A percentile compares a stretch with the other conserved stretches of the same genome.
phyloP scores from a whole-genome alignment of 139 green algal genomes.

The Eudorina sp. region DNA sequence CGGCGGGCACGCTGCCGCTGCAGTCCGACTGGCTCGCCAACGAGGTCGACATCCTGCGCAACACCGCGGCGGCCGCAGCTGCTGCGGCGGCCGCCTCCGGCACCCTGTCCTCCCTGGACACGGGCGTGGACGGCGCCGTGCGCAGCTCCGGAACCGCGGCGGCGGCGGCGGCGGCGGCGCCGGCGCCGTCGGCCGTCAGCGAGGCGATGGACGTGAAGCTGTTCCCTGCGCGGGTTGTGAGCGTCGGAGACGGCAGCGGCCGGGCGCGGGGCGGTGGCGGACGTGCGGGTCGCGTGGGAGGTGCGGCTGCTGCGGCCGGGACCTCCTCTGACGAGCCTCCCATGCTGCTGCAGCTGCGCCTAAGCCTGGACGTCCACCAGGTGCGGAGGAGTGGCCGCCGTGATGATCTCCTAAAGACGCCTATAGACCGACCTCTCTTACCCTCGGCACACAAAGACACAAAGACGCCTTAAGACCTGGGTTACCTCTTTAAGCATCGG shows the following conservation, averaged over 20 bases:
- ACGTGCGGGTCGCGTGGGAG: too few species aligned
- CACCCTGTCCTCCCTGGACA: background rate
- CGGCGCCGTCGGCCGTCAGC: background rate
- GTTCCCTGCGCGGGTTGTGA: background rate
- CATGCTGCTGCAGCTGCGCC: constrained; percentile 28
- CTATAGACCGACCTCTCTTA: too few species aligned
- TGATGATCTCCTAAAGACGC: too few species aligned
- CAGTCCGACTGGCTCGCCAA: constrained; percentile 57
- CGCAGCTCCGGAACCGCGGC: background rate
- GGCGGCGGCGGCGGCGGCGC: background rate
- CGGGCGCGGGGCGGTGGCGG: too few species aligned
- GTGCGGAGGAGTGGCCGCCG: too few species aligned
- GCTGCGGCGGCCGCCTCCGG: background rate
- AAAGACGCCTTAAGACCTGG: too few species aligned
- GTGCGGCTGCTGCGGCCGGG: background rate
- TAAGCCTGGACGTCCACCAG: constrained; percentile 53
- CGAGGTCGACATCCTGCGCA: constrained; percentile 47
- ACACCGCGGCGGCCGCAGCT: constrained; percentile 18
- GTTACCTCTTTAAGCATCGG: too few species aligned
- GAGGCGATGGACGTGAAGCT: constrained; percentile 17
- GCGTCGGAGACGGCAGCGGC: background rate
- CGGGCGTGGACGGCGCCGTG: constrained; percentile 23
- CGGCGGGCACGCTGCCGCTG: constrained; percentile 31
- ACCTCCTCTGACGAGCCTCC: background rate
- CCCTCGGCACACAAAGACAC: too few species aligned